Base-by-base conservation (phyloP, 2,329 filamentous ascomycete genomes). In the Fusarium neocosmosporiellum region DNA sequence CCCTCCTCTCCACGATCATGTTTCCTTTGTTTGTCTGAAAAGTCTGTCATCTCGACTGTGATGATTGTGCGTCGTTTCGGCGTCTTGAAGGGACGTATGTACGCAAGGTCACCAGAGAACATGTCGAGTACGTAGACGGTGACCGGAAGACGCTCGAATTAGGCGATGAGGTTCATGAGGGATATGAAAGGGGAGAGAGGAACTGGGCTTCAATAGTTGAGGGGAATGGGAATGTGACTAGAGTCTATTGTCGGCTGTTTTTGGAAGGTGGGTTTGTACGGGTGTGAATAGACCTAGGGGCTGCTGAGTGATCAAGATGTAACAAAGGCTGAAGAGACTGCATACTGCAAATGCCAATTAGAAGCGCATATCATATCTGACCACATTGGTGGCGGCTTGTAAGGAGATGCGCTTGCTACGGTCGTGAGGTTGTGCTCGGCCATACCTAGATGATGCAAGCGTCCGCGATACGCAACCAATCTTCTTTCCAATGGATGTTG, bases 81-180 rank as follows among this genome's bases (percentile, higher is more conserved):
- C 10, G 39, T 4, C 8, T 29, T 31, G 18, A 48, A 36, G 41
- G 67, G 66, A 7, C 65, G 74, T 65, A 81, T 73, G 67, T 73
- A 75, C 20, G 71, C 37, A 29, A 81, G 70, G 54, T 80, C 78
- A 39, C 73, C 78, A 18, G 73, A 68, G 63, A 80, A 81, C 79
- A 81, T 81, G 54, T 36, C 5, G 41, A 11, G 39, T 11, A 7
- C 7, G 41, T 69, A 69, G 22, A 9, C 22, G 16, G n/a, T 24
- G 5, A 16, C 5, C 16, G 24, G 10, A 20, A 29, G 33, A 27
- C 5, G 41, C 13, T 57, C 1, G 14, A 5, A 46, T 18, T 11
- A 18, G 14, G 41, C 11, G 14, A 18, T 0, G 22, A 39, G 16
- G 13, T 22, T 27, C 14, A 37, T 29, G 53, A 29, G 24, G 4